Evolutionary conservation across 1,284 basidiomycete genomes (phyloP), one percentile per base, ranked within the genome.

Genomic region (Trichosporon sp.): DNA sequence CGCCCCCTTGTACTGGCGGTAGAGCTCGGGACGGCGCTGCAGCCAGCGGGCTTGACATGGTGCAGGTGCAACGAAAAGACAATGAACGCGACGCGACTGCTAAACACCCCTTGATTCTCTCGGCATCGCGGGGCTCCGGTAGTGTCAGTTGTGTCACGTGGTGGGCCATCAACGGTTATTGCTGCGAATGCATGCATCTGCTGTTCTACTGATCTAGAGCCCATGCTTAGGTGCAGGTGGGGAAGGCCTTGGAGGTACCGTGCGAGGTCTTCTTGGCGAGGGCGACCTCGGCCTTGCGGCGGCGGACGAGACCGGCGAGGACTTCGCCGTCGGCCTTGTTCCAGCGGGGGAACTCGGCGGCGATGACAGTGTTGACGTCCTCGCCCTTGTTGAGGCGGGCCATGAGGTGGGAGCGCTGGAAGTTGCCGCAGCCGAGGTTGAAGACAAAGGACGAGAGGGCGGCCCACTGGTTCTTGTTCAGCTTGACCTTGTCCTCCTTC

Each of bases 391-490:
- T 73, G n/a, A 73, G 67, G 46, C 69, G 67, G 4, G 11, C 12
- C 32, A 70, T 21, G 14, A 72, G 66, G 14, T 4, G 4, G 4
- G 68, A 68, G 3, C 14, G 10, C 16, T 26, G 4, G 16, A 68
- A 38, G 31, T 38, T 48, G 12, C 35, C 67, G 46, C 71, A 73
- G 43, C 71, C 71, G 21, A 67, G 21, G 65, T 73, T 70, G 71
- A 68, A 73, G 37, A 51, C 37, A 35, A 66, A 66, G 16, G 32
- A 40, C 12, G 56, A 43, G 56, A 73, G 65, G 0, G 69, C 71
- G 12, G 67, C 71, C 67, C 67, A 73, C 69, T 70, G 69, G 65
- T 73, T 73, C 46, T 67, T 46, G 67, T 73, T 73, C 65, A 73
- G 67, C 35, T 46, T 63, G 56, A 65, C 65, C n/a, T 35, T 64